Conservation (phyloP, 139 green algal genomes). For the Auxenochlorella protothecoides region DNA sequence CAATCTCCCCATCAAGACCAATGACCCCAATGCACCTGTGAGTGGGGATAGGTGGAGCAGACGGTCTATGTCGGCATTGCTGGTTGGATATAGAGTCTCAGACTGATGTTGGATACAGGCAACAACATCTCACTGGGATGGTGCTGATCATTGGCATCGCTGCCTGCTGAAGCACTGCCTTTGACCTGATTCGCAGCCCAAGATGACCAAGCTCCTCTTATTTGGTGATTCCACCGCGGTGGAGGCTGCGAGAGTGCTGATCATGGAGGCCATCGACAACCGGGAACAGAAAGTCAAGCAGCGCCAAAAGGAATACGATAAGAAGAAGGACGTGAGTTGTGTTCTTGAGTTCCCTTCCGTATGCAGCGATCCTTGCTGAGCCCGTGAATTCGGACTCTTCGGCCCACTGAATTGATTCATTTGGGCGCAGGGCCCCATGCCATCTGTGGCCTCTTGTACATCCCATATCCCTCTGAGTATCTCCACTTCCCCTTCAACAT, state of each 20-base stretch:
- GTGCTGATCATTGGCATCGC: no score
- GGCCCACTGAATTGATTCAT: no score
- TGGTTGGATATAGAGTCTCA: no score
- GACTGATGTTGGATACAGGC: no score
- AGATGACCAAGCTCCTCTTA: slow-evolving; percentile 60
- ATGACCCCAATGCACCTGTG: no score
- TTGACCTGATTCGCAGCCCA: slow-evolving; percentile 12
- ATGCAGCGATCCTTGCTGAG: not conserved
- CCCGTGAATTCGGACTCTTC: no score
- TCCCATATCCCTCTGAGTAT: not conserved
- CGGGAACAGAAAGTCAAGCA: slow-evolving; percentile 77
- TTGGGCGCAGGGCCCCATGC: no score
- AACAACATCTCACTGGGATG: no score
- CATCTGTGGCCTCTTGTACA: not conserved
- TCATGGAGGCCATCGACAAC: slow-evolving; percentile 52
- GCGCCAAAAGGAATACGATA: slow-evolving; percentile 70
- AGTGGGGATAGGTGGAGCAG: no score
- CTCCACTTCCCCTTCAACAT: not conserved
- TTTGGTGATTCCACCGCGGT: slow-evolving; percentile 62
- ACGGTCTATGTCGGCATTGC: no score
- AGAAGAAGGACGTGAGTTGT: slow-evolving; percentile 32
- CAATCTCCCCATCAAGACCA: no score
- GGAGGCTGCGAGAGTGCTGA: slow-evolving; percentile 53
- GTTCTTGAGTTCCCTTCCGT: not conserved
- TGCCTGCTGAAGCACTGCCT: no score